Conservation (phyloP, 192 early-diverging fungal genomes). For the Mortierella claussenii region DNA sequence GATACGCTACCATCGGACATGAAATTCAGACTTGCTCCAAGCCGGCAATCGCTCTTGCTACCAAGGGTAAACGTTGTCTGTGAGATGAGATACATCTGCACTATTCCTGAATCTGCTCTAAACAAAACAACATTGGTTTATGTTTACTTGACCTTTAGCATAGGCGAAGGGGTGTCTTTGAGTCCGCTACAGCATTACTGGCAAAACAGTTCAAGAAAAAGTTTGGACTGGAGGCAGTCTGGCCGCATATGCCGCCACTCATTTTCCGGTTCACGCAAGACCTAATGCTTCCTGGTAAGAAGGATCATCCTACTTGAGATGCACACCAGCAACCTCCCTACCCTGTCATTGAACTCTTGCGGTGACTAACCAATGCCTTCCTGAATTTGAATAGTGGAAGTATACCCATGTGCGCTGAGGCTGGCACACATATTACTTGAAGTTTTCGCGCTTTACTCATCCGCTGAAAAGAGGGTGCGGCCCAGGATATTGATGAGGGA, state of each 20-base stretch:
- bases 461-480: neutral
- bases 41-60: neutral
- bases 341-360: too few relatives aligned
- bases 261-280: conserved; percentile 33
- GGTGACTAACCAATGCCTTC: neutral
- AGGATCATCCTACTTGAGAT: too few relatives aligned
- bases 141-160: neutral
- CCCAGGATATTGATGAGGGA: neutral
- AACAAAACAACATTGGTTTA: neutral
- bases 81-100: too few relatives aligned
- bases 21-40: neutral
- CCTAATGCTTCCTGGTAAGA: conserved; percentile 42
- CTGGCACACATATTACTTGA: conserved; percentile 2
- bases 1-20: conserved; percentile 17
- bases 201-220: neutral
- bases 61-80: conserved; percentile 4
- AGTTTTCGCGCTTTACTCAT: too few relatives aligned
- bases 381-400: conserved; percentile 36
- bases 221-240: neutral
- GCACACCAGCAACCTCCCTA: too few relatives aligned
- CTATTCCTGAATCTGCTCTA: too few relatives aligned
- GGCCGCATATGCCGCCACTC: conserved; percentile 21
- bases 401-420: conserved; percentile 20
- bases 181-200: neutral
- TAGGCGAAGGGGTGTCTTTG: neutral